These are phyloP conservation scores for Xerophyta viscosa DNA, from an alignment of 106 monocot genomes.

Conservation along the genomic window DNA sequence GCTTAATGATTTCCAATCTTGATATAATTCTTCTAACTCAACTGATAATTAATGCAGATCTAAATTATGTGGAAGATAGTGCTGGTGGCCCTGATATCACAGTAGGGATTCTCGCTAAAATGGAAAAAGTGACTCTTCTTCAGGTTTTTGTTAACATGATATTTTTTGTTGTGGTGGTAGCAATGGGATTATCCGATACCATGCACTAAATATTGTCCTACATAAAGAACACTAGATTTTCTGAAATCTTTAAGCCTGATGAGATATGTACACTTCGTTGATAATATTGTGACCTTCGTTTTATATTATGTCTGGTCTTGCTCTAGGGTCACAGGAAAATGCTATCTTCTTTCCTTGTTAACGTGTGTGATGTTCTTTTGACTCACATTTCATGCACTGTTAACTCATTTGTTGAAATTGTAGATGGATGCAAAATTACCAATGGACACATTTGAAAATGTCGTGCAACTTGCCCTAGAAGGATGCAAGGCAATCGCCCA, in stretches of 20 bases:
- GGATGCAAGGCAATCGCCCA: slow-evolving; percentile 94
- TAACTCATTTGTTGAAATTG: not conserved
- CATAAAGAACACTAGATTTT: too few species aligned
- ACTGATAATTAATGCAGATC: slow-evolving; percentile 36
- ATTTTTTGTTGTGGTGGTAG: not conserved
- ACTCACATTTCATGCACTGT: not conserved
- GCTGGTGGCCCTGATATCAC: slow-evolving; percentile 98
- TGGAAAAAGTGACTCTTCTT: slow-evolving; percentile 92
- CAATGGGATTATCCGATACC: not conserved
- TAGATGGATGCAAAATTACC: slow-evolving; percentile 75
- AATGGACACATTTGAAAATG: slow-evolving; percentile 74
- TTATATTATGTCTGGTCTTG: too few species aligned
- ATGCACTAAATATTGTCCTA: too few species aligned
- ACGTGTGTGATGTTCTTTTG: not conserved
- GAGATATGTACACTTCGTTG: too few species aligned
- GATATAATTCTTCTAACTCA: not conserved
- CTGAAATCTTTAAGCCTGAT: too few species aligned
- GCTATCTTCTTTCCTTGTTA: not conserved
- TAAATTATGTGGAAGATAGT: slow-evolving; percentile 90
- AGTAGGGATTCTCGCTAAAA: slow-evolving; percentile 72
- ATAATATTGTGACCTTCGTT: too few species aligned
- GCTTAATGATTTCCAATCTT: not conserved
- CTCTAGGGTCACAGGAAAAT: not conserved
- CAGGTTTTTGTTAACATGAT: slow-evolving; percentile 38
- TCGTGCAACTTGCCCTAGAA: slow-evolving; percentile 92